Evolutionary conservation across 495 filamentous ascomycete species (phyloP).

Genomic region (Acidiella bohemica): DNA sequence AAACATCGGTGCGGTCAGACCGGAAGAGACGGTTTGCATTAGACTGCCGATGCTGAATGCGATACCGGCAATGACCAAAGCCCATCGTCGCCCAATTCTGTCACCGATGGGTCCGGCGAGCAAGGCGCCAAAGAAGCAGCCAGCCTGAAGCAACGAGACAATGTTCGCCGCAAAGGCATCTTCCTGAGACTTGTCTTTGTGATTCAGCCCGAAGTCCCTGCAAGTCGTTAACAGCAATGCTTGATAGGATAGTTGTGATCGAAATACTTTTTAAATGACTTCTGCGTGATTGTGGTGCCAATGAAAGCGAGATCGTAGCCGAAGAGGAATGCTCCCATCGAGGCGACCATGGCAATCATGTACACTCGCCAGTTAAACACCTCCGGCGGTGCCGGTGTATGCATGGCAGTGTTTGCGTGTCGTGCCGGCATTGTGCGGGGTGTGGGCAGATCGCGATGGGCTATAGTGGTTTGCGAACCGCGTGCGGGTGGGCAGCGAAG

Average conservation of each 20-base stretch:
- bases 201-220: neutral
- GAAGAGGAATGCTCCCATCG: neutral
- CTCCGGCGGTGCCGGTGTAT: neutral
- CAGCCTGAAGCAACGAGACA: neutral
- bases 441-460: no score
- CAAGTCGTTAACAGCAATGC: neutral
- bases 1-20: neutral
- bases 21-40: neutral
- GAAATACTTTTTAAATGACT: neutral
- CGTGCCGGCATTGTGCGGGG: no score
- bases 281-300: neutral
- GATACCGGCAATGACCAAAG: neutral
- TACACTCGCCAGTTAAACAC: neutral
- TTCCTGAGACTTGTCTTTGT: neutral
- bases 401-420: neutral
- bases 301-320: neutral
- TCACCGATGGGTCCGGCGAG: neutral
- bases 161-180: neutral
- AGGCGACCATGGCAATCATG: neutral
- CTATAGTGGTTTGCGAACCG: no score
- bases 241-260: neutral
- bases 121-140: neutral
- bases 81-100: neutral
- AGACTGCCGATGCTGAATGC: neutral
- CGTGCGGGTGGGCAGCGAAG: no score